phyloP scores from a whole-genome alignment of 2,329 filamentous ascomycete species.

The Berkeleyomyces rouxiae region DNA sequence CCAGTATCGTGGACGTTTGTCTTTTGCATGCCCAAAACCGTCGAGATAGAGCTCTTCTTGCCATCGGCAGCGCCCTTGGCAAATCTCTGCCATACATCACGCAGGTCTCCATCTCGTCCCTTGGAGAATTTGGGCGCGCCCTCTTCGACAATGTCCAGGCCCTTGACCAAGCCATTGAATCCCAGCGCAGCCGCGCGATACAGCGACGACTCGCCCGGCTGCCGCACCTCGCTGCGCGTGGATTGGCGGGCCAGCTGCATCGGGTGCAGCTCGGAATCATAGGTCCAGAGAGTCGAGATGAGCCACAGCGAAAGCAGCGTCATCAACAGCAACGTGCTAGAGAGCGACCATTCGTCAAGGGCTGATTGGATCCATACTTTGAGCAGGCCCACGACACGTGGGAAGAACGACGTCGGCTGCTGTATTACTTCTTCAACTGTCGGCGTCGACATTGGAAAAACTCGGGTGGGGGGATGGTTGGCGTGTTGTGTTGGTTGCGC shows the following conservation, averaged over 20 bases:
- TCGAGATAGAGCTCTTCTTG: constrained; percentile 56
- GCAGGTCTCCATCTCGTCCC: constrained; percentile 74
- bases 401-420: constrained; percentile 16
- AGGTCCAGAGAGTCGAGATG: constrained; percentile 52
- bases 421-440: neutral
- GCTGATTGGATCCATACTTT: constrained; percentile 55
- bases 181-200: constrained; percentile 78
- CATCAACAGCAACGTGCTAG: constrained; percentile 35
- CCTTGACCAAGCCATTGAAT: constrained; percentile 61
- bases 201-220: constrained; percentile 68
- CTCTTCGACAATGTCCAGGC: constrained; percentile 67
- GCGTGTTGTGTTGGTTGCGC: neutral
- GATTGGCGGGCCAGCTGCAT: constrained; percentile 79
- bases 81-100: constrained; percentile 75
- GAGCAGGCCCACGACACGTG: constrained; percentile 40
- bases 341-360: constrained; percentile 35
- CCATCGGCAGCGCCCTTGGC: constrained; percentile 48
- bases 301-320: constrained; percentile 49
- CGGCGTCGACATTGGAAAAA: neutral
- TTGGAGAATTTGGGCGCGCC: constrained; percentile 67
- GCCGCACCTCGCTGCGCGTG: constrained; percentile 58
- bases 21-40: constrained; percentile 60
- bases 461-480: neutral
- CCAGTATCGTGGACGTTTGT: constrained; percentile 54
- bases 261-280: constrained; percentile 82